Evolutionary conservation across 805 yeast species (phyloP), one percentile per base, ranked within the genome.

Genomic region (Yueomyces sp.): DNA sequence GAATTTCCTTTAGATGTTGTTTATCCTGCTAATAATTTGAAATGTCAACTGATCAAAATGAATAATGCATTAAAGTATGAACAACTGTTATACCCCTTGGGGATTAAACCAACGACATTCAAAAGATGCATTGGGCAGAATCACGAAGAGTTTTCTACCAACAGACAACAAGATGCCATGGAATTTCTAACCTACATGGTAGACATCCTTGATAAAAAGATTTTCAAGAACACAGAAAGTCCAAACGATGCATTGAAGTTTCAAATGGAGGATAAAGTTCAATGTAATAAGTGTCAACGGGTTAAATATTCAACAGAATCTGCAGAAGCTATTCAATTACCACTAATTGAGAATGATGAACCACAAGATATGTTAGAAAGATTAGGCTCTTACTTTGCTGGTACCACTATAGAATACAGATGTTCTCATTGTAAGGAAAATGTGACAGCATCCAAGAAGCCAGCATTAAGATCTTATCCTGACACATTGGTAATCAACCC

Each of bases 81-180:
- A 5, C 56, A 66, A 0, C 56, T 65, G 4, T 70, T 69, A 39
- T 85, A 79, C 58, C 92, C 85, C 56, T 55, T 67, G 37, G 96
- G 97, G 4, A 70, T 92, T 26, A 73, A 76, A 42, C 96, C 96
- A 0, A 67, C 75, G 1, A 70, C 81, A 40, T 79, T 92, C 62
- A 90, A 90, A 59, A 66, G 75, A 6, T 65, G 86, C 28, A 68
- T 92, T 42, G 96, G 96, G 3, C 72, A 73, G 42, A 76, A 76
- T 36, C 94, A 92, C 59, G 69, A 69, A 19, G 98, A 92, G 55
- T 92, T 92, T 53, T 70, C 79, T 39, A 79, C 95, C 0, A 84
- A 80, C 71, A 76, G 79, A 52, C 99, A 92, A 58, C 98, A 92
- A 60, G 99, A 92, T 66, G 92, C 97, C 0, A 83, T 79, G 67